A percentile compares a stretch with the other conserved stretches of the same genome.
These are phyloP conservation scores for Hippophae gyantsensis DNA, from an alignment of 306 rosid species.

Conservation along the genomic window DNA sequence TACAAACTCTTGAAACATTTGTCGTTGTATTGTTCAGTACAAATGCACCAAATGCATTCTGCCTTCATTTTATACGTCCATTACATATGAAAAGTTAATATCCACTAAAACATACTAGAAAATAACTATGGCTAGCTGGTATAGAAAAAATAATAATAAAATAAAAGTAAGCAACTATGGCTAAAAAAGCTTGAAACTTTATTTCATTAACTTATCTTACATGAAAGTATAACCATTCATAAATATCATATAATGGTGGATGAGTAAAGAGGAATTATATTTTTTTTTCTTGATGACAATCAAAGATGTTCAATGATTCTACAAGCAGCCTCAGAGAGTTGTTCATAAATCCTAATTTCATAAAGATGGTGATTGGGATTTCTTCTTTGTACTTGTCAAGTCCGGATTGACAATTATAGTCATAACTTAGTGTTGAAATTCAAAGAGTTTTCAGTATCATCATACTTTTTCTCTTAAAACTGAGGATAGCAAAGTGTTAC, in stretches of 20 bases:
- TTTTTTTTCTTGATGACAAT: too few species aligned
- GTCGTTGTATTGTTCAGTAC: too few species aligned
- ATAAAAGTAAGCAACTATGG: not conserved
- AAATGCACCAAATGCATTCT: too few species aligned
- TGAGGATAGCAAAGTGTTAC: slow-evolving; percentile 2
- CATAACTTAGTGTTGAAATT: not conserved
- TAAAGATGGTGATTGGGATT: not conserved
- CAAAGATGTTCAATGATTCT: slow-evolving; percentile 18
- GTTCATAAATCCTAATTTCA: slow-evolving; percentile 9
- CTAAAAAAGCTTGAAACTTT: not conserved
- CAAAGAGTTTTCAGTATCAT: slow-evolving; percentile 1
- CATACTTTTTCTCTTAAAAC: not conserved
- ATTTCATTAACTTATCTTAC: not conserved
- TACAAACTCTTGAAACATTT: too few species aligned
- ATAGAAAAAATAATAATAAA: too few species aligned
- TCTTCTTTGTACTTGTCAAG: not conserved
- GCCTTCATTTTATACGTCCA: too few species aligned
- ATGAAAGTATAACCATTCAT: not conserved
- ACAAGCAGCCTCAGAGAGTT: slow-evolving; percentile 13
- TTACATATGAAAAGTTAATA: too few species aligned
- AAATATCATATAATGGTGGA: not conserved
- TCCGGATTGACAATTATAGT: not conserved
- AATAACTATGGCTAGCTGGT: too few species aligned
- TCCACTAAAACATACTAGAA: too few species aligned
- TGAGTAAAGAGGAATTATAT: not conserved